Percentiles rank a stretch among this genome's conserved stretches.
Evolutionary conservation across 176 grass and related monocot species (phyloP).

Genomic region (Oryza rufipogon): DNA sequence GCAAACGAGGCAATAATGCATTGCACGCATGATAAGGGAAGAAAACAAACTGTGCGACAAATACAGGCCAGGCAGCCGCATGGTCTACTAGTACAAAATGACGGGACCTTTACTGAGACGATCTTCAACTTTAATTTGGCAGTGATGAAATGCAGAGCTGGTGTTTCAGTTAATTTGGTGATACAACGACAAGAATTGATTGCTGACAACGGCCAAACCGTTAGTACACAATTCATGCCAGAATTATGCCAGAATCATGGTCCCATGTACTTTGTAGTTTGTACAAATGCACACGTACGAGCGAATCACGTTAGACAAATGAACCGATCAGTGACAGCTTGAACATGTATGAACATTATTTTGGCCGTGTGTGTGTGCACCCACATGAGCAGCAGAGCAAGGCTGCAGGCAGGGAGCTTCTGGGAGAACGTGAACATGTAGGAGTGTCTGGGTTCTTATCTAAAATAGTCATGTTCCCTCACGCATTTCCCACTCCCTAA

Average conservation of each 20-base stretch:
- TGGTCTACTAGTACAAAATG: neutral
- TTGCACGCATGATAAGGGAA: neutral
- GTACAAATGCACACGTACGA: neutral
- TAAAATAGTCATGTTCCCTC: no score
- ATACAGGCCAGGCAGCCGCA: no score
- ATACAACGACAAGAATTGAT: neutral
- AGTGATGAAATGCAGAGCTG: conserved; percentile 15
- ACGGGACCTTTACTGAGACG: neutral
- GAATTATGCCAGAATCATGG: neutral
- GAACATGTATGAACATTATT: neutral
- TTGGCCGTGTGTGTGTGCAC: neutral
- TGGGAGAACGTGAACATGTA: no score
- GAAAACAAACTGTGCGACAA: no score
- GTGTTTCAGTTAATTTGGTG: neutral
- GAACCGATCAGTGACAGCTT: no score
- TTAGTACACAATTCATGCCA: no score
- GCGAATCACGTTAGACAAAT: neutral
- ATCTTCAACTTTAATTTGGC: neutral
- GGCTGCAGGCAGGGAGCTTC: no score
- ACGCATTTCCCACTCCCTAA: no score
- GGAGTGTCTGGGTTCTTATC: no score
- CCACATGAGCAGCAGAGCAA: no score
- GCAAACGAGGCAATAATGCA: neutral
- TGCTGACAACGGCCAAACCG: neutral
- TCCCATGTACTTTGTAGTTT: conserved; percentile 9